Percentiles rank a stretch among this genome's conserved stretches.
Evolutionary conservation across 208 protist genomes (phyloP).

Genomic region (Acanthamoeba lugdunensis): DNA sequence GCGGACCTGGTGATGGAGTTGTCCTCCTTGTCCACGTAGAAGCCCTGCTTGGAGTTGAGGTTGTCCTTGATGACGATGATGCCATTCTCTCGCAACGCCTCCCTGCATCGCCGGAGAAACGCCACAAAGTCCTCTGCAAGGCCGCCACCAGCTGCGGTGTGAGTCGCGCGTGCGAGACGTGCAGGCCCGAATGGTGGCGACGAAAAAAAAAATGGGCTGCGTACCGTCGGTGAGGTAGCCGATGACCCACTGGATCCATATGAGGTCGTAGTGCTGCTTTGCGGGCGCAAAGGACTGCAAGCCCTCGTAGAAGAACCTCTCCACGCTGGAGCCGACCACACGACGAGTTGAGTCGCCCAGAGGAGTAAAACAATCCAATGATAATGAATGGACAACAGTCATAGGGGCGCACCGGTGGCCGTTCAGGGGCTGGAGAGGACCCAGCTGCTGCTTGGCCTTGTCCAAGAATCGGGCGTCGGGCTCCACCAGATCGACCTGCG

Average conservation of each 20-base stretch:
- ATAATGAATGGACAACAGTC: background rate
- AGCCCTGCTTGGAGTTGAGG: slow-evolving; percentile 68
- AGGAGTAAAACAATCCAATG: background rate
- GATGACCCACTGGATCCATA: slow-evolving; percentile 86
- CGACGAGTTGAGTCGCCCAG: too few species aligned
- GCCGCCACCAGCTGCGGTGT: background rate
- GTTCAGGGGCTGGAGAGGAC: background rate
- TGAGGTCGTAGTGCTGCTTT: slow-evolving; percentile 78
- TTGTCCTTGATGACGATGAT: slow-evolving; percentile 84
- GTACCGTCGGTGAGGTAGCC: slow-evolving; percentile 80
- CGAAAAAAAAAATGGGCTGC: too few species aligned
- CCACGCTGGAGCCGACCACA: slow-evolving; percentile 57
- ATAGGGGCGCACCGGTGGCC: background rate
- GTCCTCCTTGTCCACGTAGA: slow-evolving; percentile 82
- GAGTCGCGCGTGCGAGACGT: background rate
- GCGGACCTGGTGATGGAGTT: slow-evolving; percentile 77
- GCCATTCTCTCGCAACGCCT: slow-evolving; percentile 68
- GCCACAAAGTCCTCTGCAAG: slow-evolving; percentile 77
- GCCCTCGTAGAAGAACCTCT: slow-evolving; percentile 74
- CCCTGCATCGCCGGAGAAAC: slow-evolving; percentile 75
- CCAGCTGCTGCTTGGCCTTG: slow-evolving; percentile 72
- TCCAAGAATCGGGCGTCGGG: slow-evolving; percentile 80
- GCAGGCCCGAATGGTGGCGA: too few species aligned
- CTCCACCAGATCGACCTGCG: slow-evolving; percentile 81
- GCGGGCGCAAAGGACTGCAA: slow-evolving; percentile 77